Percentiles rank a stretch among this genome's conserved stretches.
Conservation (phyloP, 495 filamentous ascomycete genomes). For the Neurospora sp. region DNA sequence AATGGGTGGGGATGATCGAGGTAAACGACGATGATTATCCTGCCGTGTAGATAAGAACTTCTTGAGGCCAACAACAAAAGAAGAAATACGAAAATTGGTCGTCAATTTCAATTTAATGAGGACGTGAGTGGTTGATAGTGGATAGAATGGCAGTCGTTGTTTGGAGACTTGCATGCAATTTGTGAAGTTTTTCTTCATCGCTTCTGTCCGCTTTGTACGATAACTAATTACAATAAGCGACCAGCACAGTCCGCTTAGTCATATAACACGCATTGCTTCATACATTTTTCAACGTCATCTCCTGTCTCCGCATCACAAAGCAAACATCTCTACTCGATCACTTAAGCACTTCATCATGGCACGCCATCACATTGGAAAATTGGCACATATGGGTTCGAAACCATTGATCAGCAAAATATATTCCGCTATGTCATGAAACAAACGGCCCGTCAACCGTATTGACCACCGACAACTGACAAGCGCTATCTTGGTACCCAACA, state of each 20-base stretch:
- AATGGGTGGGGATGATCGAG: neutral
- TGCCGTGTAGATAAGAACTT: neutral
- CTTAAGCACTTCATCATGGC: neutral
- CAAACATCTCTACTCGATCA: neutral
- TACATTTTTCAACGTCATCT: neutral
- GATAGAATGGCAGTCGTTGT: neutral
- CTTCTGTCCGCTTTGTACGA: neutral
- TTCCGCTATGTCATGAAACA: neutral
- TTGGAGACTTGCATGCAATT: neutral
- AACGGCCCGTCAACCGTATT: neutral
- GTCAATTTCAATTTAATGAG: neutral
- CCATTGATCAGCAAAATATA: neutral
- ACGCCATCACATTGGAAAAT: neutral
- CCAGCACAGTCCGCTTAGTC: fast-evolving
- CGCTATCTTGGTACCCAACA: neutral
- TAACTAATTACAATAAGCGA: neutral
- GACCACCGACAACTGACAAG: neutral
- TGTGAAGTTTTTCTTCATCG: neutral
- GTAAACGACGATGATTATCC: neutral
- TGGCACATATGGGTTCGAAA: neutral
- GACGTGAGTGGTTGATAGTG: neutral
- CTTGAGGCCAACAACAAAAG: neutral
- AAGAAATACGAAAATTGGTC: neutral
- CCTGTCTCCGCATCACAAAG: neutral
- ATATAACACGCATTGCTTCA: neutral